Conservation (phyloP, 768 basidiomycete genomes). For the Auricularia cornea region DNA sequence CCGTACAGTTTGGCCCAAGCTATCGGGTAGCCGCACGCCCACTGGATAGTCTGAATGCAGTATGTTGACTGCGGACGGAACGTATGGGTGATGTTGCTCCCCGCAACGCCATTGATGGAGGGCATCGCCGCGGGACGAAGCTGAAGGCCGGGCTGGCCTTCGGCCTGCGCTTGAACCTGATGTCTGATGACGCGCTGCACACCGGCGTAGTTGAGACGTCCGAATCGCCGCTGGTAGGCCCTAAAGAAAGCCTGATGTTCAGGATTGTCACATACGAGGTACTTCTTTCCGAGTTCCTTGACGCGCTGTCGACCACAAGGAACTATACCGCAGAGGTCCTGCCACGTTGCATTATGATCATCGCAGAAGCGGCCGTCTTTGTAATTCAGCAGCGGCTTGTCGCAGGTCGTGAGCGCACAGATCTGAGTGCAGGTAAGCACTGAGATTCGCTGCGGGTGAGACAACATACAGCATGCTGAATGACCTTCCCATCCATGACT, state of each 20-base stretch:
- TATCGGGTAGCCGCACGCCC: conserved; percentile 20
- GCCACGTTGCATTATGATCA: conserved; percentile 12
- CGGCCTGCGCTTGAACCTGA: conserved; percentile 7
- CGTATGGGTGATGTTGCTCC: not conserved
- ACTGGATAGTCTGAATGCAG: conserved; percentile 15
- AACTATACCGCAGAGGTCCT: conserved; percentile 18
- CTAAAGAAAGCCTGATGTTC: conserved; percentile 15
- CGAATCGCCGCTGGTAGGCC: conserved; percentile 13
- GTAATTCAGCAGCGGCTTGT: conserved; percentile 18
- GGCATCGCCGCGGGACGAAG: not conserved
- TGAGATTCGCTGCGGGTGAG: not conserved
- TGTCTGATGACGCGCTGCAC: conserved; percentile 20
- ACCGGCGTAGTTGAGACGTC: conserved; percentile 17
- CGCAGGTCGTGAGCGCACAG: conserved; percentile 17
- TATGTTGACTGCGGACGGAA: not conserved
- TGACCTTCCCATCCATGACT: conserved; percentile 24
- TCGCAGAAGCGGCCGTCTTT: conserved; percentile 24
- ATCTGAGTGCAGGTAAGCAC: conserved; percentile 8
- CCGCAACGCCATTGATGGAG: not conserved
- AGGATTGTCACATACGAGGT: conserved; percentile 12
- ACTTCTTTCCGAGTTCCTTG: not conserved
- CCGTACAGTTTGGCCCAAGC: conserved; percentile 18
- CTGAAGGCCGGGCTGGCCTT: not conserved
- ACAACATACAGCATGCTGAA: conserved; percentile 13
- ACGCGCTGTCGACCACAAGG: conserved; percentile 12